These are phyloP conservation scores for Lactarius evosmus DNA, from an alignment of 768 basidiomycete species.

Conservation along the genomic window DNA sequence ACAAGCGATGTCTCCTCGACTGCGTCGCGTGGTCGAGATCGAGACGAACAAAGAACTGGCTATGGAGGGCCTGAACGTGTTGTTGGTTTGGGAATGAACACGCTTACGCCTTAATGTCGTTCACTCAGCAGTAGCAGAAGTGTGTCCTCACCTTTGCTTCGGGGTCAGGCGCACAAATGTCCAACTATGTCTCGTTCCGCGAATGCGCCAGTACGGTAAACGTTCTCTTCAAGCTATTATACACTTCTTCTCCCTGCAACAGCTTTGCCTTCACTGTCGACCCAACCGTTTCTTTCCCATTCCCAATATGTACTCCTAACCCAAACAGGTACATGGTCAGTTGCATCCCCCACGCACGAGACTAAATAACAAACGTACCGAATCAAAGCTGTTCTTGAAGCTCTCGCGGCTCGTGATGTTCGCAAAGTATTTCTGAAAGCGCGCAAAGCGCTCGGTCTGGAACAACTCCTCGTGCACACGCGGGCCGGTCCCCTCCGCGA, in stretches of 20 bases:
- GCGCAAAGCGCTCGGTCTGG: conserved; percentile 42
- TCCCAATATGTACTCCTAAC: neutral
- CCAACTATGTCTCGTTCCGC: too few relatives aligned
- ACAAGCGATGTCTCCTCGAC: too few relatives aligned
- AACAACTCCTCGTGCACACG: conserved; percentile 41
- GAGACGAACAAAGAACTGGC: too few relatives aligned
- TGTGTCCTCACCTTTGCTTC: too few relatives aligned
- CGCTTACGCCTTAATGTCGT: too few relatives aligned
- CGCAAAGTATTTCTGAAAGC: conserved; percentile 45
- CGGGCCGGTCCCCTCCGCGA: conserved; percentile 38
- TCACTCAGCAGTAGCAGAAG: too few relatives aligned
- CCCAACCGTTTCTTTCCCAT: neutral
- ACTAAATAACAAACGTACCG: conserved; percentile 37
- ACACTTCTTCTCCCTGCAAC: neutral
- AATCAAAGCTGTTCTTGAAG: conserved; percentile 49
- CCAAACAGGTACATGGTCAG: neutral
- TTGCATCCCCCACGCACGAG: neutral
- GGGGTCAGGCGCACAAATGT: too few relatives aligned
- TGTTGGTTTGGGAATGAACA: too few relatives aligned
- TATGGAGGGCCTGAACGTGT: too few relatives aligned
- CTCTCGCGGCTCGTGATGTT: conserved; percentile 49
- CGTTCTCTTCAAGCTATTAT: neutral
- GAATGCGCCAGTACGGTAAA: too few relatives aligned
- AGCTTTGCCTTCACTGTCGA: neutral
- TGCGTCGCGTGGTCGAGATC: too few relatives aligned